Percentiles rank a stretch among this genome's conserved stretches.
These are phyloP conservation scores for Podaxis carcinomalis DNA, from an alignment of 768 basidiomycete species.

Conservation along the genomic window DNA sequence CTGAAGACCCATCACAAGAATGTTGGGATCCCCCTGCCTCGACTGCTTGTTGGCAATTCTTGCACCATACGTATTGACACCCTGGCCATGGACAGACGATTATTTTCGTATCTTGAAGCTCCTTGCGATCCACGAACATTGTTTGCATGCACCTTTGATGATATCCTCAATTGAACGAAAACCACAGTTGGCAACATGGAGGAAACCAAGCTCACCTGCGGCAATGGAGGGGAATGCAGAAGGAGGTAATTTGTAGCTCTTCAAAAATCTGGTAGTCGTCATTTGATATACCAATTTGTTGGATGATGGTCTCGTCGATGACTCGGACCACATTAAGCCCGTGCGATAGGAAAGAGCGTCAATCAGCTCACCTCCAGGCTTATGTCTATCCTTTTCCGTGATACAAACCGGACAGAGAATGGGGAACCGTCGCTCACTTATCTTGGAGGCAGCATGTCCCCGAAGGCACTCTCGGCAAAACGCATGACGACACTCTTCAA, in stretches of 20 bases:
- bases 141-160: constrained; percentile 18
- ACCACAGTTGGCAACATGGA: not conserved
- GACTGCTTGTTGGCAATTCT: constrained; percentile 18
- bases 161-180: not conserved
- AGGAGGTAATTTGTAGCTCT: constrained; percentile 10
- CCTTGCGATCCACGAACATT: constrained; percentile 20
- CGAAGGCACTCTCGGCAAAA: constrained; percentile 10
- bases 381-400: not conserved
- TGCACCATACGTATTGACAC: constrained; percentile 21
- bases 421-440: constrained; percentile 5
- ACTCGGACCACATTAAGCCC: not conserved
- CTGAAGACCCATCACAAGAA: constrained; percentile 20
- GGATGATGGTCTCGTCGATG: not conserved
- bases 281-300: constrained; percentile 9
- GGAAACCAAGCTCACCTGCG: not conserved
- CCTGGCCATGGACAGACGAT: constrained; percentile 20
- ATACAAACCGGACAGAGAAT: constrained; percentile 5
- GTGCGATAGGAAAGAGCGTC: not conserved
- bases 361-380: constrained; percentile 1
- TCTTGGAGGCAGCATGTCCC: not conserved
- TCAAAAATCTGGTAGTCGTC: constrained; percentile 9
- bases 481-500: constrained; percentile 37
- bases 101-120: constrained; percentile 15
- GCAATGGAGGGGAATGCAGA: constrained; percentile 6
- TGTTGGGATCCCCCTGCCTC: constrained; percentile 13